Evolutionary conservation across 805 yeast genomes (phyloP).

Genomic region (Saccharomycopsis sp.): DNA sequence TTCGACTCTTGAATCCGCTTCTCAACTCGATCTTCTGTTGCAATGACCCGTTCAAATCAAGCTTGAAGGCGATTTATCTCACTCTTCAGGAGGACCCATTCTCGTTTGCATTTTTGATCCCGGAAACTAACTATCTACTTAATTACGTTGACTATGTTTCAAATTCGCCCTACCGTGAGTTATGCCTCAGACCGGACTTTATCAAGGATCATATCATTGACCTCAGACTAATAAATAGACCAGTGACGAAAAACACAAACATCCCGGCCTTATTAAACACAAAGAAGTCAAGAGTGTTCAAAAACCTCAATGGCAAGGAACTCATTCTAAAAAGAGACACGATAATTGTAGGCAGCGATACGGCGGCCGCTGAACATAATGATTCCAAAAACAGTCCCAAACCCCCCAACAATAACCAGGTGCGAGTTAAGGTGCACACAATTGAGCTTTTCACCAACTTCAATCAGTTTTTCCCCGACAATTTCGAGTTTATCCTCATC

Average conservation of each 20-base stretch:
- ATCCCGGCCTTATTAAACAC: constrained; percentile 15
- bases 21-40: constrained; percentile 14
- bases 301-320: constrained; percentile 8
- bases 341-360: constrained; percentile 3
- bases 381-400: constrained; percentile 1
- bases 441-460: constrained; percentile 48
- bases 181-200: constrained; percentile 16
- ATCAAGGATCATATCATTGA: constrained; percentile 18
- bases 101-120: constrained; percentile 19
- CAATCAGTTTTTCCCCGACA: constrained; percentile 53
- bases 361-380: not conserved
- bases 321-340: constrained; percentile 12
- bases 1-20: constrained; percentile 20
- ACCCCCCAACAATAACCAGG: too few relatives aligned
- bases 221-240: constrained; percentile 7
- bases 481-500: constrained; percentile 49
- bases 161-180: constrained; percentile 8
- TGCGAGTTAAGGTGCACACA: constrained; percentile 36
- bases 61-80: constrained; percentile 15
- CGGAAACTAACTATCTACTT: constrained; percentile 12
- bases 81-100: constrained; percentile 12
- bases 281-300: constrained; percentile 9
- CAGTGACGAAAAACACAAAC: constrained; percentile 6
- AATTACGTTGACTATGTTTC: constrained; percentile 11
- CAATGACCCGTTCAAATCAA: constrained; percentile 20